These are phyloP conservation scores for Thozetella sp. DNA, from an alignment of 495 filamentous ascomycete species.

Conservation along the genomic window DNA sequence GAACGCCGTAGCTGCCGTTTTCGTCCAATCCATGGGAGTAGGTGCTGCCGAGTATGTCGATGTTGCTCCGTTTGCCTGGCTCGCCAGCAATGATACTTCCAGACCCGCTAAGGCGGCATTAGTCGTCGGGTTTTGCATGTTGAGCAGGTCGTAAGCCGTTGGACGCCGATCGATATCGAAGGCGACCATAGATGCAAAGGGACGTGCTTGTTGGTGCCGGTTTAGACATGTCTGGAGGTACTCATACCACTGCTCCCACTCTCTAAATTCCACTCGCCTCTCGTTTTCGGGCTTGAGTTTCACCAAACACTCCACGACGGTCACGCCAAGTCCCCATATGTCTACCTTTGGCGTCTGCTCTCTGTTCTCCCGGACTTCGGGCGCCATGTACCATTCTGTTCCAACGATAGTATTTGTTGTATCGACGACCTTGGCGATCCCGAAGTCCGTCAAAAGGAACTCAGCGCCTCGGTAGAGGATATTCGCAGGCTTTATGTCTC, in stretches of 20 bases:
- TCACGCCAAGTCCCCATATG: slow-evolving; percentile 12
- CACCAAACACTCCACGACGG: slow-evolving; percentile 15
- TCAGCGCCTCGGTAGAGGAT: slow-evolving; percentile 15
- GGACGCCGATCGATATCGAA: slow-evolving; percentile 15
- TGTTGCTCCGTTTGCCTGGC: slow-evolving; percentile 3
- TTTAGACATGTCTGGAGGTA: slow-evolving; percentile 8
- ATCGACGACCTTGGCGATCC: slow-evolving; percentile 19
- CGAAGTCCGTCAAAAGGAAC: slow-evolving; percentile 19
- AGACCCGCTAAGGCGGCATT: slow-evolving; percentile 13
- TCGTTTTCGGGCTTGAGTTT: not conserved
- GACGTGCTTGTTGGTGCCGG: slow-evolving; percentile 9
- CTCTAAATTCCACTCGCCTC: not conserved
- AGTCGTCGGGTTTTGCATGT: slow-evolving; percentile 8
- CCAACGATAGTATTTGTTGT: slow-evolving; percentile 16
- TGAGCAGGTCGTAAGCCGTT: slow-evolving; percentile 16
- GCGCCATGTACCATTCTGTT: slow-evolving; percentile 11
- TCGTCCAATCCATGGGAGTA: slow-evolving; percentile 11
- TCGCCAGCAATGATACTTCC: slow-evolving; percentile 10
- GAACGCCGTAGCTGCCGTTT: slow-evolving; percentile 15
- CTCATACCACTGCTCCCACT: slow-evolving; percentile 13
- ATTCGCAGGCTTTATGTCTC: slow-evolving; percentile 16
- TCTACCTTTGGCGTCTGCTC: slow-evolving; percentile 14
- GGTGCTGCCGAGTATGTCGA: slow-evolving; percentile 13
- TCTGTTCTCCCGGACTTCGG: slow-evolving; percentile 7
- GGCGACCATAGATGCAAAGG: slow-evolving; percentile 14